Percentiles rank a stretch among this genome's conserved stretches.
Evolutionary conservation across 352 stramenopile species (phyloP).

Genomic region (Globisporangium orthogonon): DNA sequence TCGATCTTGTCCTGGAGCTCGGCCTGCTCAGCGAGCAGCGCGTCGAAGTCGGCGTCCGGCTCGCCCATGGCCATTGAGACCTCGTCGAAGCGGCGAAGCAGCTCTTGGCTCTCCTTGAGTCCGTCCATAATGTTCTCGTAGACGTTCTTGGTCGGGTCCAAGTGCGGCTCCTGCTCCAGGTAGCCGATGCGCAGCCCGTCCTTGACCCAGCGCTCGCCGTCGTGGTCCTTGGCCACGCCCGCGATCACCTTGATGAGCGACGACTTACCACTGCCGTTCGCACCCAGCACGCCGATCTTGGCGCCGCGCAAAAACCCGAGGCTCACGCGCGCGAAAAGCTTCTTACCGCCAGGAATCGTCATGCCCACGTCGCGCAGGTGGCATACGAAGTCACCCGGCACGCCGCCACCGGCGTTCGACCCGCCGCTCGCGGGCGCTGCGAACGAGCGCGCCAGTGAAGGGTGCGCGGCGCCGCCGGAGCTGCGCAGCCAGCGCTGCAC

Average conservation of each 20-base stretch:
- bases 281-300: constrained; percentile 93
- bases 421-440: constrained; percentile 20
- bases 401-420: constrained; percentile 66
- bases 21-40: constrained; percentile 76
- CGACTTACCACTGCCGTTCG: constrained; percentile 94
- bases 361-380: constrained; percentile 70
- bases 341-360: constrained; percentile 76
- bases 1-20: constrained; percentile 87
- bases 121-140: constrained; percentile 90
- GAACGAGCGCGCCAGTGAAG: constrained; percentile 19
- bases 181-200: constrained; percentile 84
- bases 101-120: constrained; percentile 72
- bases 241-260: constrained; percentile 96
- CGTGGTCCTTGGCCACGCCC: constrained; percentile 82
- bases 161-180: constrained; percentile 78
- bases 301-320: constrained; percentile 85
- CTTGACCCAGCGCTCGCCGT: constrained; percentile 87
- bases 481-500: not conserved
- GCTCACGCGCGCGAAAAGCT: constrained; percentile 77
- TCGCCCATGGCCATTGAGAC: constrained; percentile 88
- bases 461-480: not conserved
- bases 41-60: constrained; percentile 87
- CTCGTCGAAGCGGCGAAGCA: constrained; percentile 81
- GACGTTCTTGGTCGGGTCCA: constrained; percentile 82
- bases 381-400: constrained; percentile 81